phyloP scores from a whole-genome alignment of 768 basidiomycete species.

The Dictyophora rubrovolvata region DNA sequence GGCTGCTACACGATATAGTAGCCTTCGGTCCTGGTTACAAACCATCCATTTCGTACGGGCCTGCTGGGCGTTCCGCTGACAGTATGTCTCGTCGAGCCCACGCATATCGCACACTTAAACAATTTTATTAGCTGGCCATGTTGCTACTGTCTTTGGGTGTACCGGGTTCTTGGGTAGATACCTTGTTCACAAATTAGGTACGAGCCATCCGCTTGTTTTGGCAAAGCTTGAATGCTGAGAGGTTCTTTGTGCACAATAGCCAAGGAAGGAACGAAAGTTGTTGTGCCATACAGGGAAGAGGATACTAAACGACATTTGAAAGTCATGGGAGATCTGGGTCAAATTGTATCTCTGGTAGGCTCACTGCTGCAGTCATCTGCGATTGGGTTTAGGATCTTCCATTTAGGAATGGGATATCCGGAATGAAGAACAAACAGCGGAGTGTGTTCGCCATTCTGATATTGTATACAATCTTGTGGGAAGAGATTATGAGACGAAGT shows the following conservation, averaged over 20 bases:
- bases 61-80: constrained; percentile 76
- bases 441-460: constrained; percentile 90
- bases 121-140: constrained; percentile 51
- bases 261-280: constrained; percentile 84
- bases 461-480: constrained; percentile 95
- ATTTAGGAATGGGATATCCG: constrained; percentile 91
- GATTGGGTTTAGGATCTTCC: background rate
- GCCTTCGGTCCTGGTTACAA: constrained; percentile 46
- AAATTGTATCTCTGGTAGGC: constrained; percentile 86
- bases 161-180: constrained; percentile 95
- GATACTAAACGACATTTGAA: constrained; percentile 85
- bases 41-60: constrained; percentile 66
- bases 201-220: constrained; percentile 17
- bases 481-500: constrained; percentile 95
- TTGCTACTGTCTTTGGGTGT: constrained; percentile 93
- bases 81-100: constrained; percentile 15
- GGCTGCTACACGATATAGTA: constrained; percentile 49
- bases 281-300: constrained; percentile 91
- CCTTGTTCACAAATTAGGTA: constrained; percentile 87
- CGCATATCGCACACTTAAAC: background rate
- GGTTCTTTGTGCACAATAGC: constrained; percentile 34
- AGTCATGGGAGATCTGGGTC: constrained; percentile 93
- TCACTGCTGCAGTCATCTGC: background rate
- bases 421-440: constrained; percentile 82
- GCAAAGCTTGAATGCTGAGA: background rate